Conservation (phyloP, 768 basidiomycete species). For the Pisolithus albus region DNA sequence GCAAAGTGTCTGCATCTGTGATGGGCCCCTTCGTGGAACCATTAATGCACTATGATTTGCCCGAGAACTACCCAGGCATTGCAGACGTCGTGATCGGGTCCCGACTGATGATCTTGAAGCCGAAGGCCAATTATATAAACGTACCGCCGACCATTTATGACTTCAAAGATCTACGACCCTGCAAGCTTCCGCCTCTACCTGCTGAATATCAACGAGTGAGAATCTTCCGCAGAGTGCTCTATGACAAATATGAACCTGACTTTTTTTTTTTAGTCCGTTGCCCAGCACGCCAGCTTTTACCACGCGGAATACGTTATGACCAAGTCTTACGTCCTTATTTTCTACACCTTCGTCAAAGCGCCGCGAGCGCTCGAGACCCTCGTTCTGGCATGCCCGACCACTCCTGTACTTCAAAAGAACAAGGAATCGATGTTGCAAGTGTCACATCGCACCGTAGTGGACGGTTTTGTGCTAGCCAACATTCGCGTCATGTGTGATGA, state of each 20-base stretch:
- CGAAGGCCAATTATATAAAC: not conserved
- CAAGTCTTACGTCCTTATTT: slow-evolving; percentile 1
- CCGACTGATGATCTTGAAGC: slow-evolving; percentile 3
- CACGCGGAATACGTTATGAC: slow-evolving; percentile 2
- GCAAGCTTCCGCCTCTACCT: not conserved
- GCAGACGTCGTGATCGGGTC: slow-evolving; percentile 1
- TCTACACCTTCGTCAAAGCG: not conserved
- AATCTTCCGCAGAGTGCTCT: not conserved
- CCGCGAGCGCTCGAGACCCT: not conserved
- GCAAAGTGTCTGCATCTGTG: not conserved
- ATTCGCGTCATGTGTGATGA: not conserved
- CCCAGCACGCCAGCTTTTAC: not conserved
- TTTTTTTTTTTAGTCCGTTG: too few species aligned
- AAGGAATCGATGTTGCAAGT: not conserved
- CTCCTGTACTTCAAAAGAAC: not conserved
- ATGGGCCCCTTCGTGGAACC: not conserved
- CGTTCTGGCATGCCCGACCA: slow-evolving; percentile 1
- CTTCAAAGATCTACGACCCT: not conserved
- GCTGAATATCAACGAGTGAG: not conserved
- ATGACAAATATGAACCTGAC: not conserved
- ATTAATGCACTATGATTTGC: slow-evolving; percentile 1
- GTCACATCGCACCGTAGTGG: not conserved
- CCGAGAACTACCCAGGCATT: not conserved
- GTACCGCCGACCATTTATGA: slow-evolving; percentile 2
- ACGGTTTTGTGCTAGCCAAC: not conserved